Percentiles rank a stretch among this genome's conserved stretches.
Evolutionary conservation across 331 rosid genomes (phyloP).

Genomic region (Prunus yedoensis): DNA sequence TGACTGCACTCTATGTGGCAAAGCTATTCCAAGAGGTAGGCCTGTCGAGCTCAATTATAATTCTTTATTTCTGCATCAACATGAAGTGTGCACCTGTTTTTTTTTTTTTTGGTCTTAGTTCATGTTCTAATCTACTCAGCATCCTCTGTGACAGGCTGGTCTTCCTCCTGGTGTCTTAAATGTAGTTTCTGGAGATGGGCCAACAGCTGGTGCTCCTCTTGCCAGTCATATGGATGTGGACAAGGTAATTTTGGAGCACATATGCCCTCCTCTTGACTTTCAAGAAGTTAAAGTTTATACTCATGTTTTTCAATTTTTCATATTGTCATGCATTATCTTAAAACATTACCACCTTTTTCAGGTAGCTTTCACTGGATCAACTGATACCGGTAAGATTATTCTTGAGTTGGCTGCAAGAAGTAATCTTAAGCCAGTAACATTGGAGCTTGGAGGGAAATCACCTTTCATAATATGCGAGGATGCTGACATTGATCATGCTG

Average conservation of each 20-base stretch:
- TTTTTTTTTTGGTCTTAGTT: neutral
- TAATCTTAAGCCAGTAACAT: constrained; percentile 77
- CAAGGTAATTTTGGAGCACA: constrained; percentile 50
- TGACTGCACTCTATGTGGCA: constrained; percentile 68
- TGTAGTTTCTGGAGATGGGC: constrained; percentile 73
- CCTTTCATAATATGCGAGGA: constrained; percentile 83
- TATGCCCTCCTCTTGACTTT: too few species aligned
- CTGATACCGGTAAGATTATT: constrained; percentile 57
- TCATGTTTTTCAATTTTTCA: neutral
- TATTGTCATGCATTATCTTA: neutral
- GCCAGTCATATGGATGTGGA: constrained; percentile 88
- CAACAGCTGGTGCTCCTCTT: constrained; percentile 79
- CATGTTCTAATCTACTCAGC: constrained; percentile 4
- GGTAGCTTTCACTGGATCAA: constrained; percentile 90
- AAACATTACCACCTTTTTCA: constrained; percentile 23
- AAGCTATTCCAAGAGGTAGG: constrained; percentile 69
- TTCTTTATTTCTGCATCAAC: neutral
- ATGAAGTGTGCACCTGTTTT: neutral
- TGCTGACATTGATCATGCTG: constrained; percentile 74
- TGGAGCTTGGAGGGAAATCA: constrained; percentile 89
- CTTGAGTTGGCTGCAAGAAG: constrained; percentile 63
- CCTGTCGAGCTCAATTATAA: neutral
- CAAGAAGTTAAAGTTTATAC: too few species aligned
- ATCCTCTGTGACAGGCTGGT: constrained; percentile 59
- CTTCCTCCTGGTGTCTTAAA: constrained; percentile 89